Evolutionary conservation across 1,284 basidiomycete genomes (phyloP).

Genomic region (Marasmius sp.): DNA sequence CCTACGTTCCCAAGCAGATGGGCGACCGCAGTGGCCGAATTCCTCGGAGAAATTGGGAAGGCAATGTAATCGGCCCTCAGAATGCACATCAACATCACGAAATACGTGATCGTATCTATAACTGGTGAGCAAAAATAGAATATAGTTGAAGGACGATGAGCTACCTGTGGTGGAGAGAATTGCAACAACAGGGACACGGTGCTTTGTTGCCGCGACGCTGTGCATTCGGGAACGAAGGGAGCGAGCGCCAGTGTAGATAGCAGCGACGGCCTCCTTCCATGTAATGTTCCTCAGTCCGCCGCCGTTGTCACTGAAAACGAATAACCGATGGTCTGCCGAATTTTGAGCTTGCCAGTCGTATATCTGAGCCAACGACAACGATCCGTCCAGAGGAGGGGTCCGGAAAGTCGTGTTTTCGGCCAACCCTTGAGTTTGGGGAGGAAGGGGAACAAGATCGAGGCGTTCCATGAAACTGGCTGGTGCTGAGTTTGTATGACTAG

Average conservation of each 20-base stretch:
- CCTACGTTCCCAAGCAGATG: conserved; percentile 13
- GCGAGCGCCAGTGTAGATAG: conserved; percentile 10
- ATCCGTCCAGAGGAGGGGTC: conserved; percentile 17
- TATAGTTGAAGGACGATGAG: background rate
- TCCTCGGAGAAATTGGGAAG: conserved; percentile 26
- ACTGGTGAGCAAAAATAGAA: background rate
- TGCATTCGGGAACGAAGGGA: conserved; percentile 7
- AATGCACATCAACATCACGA: conserved; percentile 13
- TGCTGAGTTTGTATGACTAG: background rate
- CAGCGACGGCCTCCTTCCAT: conserved; percentile 17
- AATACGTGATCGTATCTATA: conserved; percentile 20
- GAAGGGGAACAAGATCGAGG: background rate
- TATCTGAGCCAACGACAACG: conserved; percentile 16
- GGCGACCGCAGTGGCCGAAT: conserved; percentile 21
- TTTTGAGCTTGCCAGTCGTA: conserved; percentile 23
- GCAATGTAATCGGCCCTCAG: conserved; percentile 16
- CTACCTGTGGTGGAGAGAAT: conserved; percentile 23
- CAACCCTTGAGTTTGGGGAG: background rate
- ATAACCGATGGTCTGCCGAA: conserved; percentile 14
- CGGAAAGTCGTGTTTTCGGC: background rate
- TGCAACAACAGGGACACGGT: conserved; percentile 15
- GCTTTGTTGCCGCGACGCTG: background rate
- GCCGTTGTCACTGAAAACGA: conserved; percentile 12
- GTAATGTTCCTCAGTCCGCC: conserved; percentile 10
- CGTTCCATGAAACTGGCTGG: background rate